A percentile compares a stretch with the other conserved stretches of the same genome.
Conservation (phyloP, 192 early-diverging fungal species). For the Coemansia sp. region DNA sequence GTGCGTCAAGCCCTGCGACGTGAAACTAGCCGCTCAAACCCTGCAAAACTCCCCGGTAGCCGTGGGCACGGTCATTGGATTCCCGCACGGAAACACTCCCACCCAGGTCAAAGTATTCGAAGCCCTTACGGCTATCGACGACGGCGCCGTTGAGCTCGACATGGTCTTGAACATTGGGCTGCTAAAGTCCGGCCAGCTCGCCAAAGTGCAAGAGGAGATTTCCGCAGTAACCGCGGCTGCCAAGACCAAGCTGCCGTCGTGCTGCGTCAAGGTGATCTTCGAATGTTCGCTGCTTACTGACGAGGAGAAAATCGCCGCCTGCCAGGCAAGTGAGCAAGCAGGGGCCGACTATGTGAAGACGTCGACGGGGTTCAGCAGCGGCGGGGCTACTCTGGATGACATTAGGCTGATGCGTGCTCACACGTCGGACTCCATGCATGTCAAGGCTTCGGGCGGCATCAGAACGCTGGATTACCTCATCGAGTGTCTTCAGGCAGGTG, state of each 20-base stretch:
- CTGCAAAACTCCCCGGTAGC: constrained; percentile 49
- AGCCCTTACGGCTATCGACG: constrained; percentile 53
- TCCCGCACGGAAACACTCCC: constrained; percentile 59
- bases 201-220: constrained; percentile 53
- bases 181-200: constrained; percentile 46
- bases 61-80: constrained; percentile 62
- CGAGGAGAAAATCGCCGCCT: constrained; percentile 54
- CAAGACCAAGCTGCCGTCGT: constrained; percentile 40
- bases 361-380: constrained; percentile 58
- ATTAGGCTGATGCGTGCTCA: constrained; percentile 54
- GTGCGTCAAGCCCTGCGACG: constrained; percentile 64
- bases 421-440: constrained; percentile 40
- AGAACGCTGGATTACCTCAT: constrained; percentile 57
- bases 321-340: constrained; percentile 43
- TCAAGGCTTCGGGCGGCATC: constrained; percentile 64
- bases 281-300: constrained; percentile 59
- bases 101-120: constrained; percentile 57
- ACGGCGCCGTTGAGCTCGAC: constrained; percentile 62
- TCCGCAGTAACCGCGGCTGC: constrained; percentile 31
- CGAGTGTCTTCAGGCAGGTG: constrained; percentile 55
- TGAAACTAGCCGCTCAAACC: constrained; percentile 43
- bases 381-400: constrained; percentile 55
- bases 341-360: constrained; percentile 66
- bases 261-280: constrained; percentile 62
- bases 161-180: constrained; percentile 60